phyloP scores from a whole-genome alignment of 1,139 yeast genomes.

The Geotrichum macrosporum region DNA sequence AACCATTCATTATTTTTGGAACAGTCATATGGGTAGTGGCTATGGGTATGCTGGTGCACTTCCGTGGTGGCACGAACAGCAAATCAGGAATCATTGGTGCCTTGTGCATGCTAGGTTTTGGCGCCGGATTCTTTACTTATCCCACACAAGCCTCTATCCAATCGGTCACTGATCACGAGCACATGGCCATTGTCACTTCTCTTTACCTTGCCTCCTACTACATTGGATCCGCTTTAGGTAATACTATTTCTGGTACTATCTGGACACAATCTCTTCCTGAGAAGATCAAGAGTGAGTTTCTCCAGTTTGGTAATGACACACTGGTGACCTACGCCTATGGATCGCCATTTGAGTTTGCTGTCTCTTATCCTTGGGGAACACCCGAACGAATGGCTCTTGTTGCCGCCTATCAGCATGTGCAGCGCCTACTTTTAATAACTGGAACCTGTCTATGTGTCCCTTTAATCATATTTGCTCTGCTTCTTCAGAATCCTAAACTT shows the following conservation, averaged over 20 bases:
- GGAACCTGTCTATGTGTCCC: constrained; percentile 57
- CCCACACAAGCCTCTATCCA: constrained; percentile 63
- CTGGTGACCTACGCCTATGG: constrained; percentile 51
- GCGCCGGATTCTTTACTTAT: constrained; percentile 68
- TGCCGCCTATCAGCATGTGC: constrained; percentile 55
- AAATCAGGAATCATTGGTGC: constrained; percentile 62
- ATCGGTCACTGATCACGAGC: constrained; percentile 53
- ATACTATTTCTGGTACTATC: constrained; percentile 47
- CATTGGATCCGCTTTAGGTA: constrained; percentile 47
- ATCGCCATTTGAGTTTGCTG: constrained; percentile 49
- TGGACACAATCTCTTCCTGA: constrained; percentile 45
- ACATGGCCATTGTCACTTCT: constrained; percentile 46
- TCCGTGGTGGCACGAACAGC: constrained; percentile 50
- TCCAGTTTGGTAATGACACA: constrained; percentile 24
- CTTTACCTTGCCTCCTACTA: constrained; percentile 43
- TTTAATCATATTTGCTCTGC: constrained; percentile 46
- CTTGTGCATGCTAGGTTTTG: constrained; percentile 62
- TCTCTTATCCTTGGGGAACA: constrained; percentile 53
- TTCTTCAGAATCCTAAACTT: constrained; percentile 54
- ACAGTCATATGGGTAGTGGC: constrained; percentile 52
- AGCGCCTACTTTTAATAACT: constrained; percentile 52
- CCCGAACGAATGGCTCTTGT: constrained; percentile 56
- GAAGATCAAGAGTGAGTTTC: constrained; percentile 30
- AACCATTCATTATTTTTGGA: constrained; percentile 59
- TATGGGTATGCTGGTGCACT: constrained; percentile 55